Percentiles rank a stretch among this genome's conserved stretches.
These are phyloP conservation scores for Onygena corvina DNA, from an alignment of 2,329 filamentous ascomycete species.

Conservation along the genomic window DNA sequence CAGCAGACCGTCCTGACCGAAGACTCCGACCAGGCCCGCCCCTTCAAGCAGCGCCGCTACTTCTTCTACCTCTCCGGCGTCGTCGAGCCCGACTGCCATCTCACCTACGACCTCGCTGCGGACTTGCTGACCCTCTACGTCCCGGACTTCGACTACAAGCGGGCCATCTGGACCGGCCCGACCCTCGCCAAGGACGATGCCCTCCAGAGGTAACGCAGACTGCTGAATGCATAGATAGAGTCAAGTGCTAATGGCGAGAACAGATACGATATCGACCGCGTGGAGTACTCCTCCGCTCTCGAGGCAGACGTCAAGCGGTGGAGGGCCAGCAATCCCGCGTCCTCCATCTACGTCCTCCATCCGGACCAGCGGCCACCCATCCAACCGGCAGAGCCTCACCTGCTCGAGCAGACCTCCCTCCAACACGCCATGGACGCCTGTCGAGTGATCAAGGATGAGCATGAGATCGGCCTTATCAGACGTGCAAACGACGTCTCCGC, in stretches of 20 bases:
- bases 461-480: constrained; percentile 59
- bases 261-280: constrained; percentile 58
- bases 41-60: constrained; percentile 49
- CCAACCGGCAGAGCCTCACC: background rate
- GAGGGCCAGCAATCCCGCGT: constrained; percentile 18
- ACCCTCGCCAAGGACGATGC: constrained; percentile 44
- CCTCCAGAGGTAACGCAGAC: constrained; percentile 31
- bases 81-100: constrained; percentile 42
- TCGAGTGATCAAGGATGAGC: constrained; percentile 61
- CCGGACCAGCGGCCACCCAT: constrained; percentile 24
- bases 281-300: constrained; percentile 45
- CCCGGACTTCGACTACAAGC: constrained; percentile 50
- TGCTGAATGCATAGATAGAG: background rate
- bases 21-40: constrained; percentile 45
- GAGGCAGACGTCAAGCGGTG: constrained; percentile 39
- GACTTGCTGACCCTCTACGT: constrained; percentile 63
- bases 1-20: constrained; percentile 40
- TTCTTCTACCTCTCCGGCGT: constrained; percentile 50
- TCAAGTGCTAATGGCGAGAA: constrained; percentile 12
- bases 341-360: constrained; percentile 30
- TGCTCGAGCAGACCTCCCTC: constrained; percentile 21
- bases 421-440: constrained; percentile 51
- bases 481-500: constrained; percentile 60
- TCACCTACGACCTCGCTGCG: constrained; percentile 46
- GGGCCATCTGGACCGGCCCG: constrained; percentile 34